Evolutionary conservation across 2,329 filamentous ascomycete genomes (phyloP), one percentile per base, ranked within the genome.

Genomic region (Monosporascus sp.): DNA sequence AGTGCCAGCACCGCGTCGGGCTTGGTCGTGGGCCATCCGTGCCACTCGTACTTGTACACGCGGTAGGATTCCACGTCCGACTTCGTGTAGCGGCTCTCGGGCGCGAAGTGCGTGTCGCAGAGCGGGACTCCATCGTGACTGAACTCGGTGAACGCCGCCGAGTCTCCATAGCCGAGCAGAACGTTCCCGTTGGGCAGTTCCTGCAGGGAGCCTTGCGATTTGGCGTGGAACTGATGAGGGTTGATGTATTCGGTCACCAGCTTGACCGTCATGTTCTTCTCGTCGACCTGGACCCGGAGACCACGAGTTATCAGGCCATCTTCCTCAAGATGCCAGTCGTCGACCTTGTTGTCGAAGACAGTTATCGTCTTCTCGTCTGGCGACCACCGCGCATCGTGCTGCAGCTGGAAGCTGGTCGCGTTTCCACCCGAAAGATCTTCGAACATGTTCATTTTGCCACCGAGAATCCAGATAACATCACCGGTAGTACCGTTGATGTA

Each of bases 341-440:
- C 71, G 55, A 68, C 68, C 25, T 62, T 71, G 55, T 76, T 76
- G 62, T 76, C 71, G 62, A 70, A 75, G 51, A 76, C 61, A 17
- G 70, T 69, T 31, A 76, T 60, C 2, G 67, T 58, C 0, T 51
- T 58, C 15, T 67, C 70, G 55, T 72, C 68, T 1, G 71, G 69
- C 4, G 56, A 57, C 57, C 54, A 81, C 24, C 75, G 71, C 0
- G 77, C 78, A 55, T 81, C 72, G 57, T 82, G 79, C 58, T 82
- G 79, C 70, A 71, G 79, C 50, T 63, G 67, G 61, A 81, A 76
- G 52, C 74, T 70, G 17, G 72, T 76, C 5, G 75, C 76, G 17
- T 63, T 60, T 17, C 72, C 74, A 15, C 65, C 62, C 1, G 69
- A 71, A 5, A 73, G 60, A 53, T 75, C 72, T 3, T 51, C 52